phyloP scores from a whole-genome alignment of 1,284 basidiomycete genomes.

The Phellopilus nigrolimitatus region DNA sequence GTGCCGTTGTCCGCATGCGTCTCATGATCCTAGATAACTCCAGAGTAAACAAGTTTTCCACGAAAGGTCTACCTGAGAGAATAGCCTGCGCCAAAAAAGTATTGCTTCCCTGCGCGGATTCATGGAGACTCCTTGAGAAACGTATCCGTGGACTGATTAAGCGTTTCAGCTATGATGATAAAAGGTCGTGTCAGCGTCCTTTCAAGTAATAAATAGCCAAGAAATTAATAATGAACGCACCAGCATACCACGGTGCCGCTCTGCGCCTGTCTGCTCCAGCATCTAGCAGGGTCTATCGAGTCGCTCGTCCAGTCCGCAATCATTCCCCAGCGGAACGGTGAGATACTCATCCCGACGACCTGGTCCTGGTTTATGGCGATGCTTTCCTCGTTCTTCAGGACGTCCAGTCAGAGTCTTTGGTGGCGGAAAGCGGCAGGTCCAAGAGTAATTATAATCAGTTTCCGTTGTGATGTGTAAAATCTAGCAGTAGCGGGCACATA shows the following conservation, averaged over 20 bases:
- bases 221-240: conserved; percentile 29
- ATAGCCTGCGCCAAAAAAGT: conserved; percentile 48
- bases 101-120: conserved; percentile 61
- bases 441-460: conserved; percentile 25
- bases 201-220: neutral
- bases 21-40: conserved; percentile 53
- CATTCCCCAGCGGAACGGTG: conserved; percentile 66
- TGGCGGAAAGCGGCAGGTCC: conserved; percentile 41
- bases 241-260: conserved; percentile 53
- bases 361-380: conserved; percentile 67
- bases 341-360: conserved; percentile 55
- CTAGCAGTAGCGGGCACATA: conserved; percentile 25
- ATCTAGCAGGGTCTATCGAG: conserved; percentile 43
- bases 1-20: conserved; percentile 64
- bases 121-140: conserved; percentile 63
- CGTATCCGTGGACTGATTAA: conserved; percentile 51
- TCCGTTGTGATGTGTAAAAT: conserved; percentile 35
- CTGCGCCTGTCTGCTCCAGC: conserved; percentile 47
- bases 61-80: neutral
- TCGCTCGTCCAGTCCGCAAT: conserved; percentile 48
- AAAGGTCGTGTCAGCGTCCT: neutral
- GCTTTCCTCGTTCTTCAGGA: conserved; percentile 59
- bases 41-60: neutral
- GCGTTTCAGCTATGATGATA: conserved; percentile 40
- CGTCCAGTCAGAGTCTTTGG: conserved; percentile 46